These are phyloP conservation scores for Monilinia vaccinii-corymbosi DNA, from an alignment of 2,329 filamentous ascomycete genomes.

Conservation along the genomic window DNA sequence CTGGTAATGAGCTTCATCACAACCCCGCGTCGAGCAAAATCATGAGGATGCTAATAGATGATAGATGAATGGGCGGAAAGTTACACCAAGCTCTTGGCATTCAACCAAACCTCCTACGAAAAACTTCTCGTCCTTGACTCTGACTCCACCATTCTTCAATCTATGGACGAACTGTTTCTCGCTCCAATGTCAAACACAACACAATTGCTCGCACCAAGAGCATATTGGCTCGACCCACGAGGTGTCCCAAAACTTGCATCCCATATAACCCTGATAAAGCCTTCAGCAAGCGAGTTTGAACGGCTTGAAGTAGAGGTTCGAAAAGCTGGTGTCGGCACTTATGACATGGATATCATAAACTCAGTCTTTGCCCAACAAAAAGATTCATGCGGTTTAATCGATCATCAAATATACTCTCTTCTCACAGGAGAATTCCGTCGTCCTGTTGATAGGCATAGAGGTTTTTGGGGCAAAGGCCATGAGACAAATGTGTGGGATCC, in stretches of 20 bases:
- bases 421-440: conserved; percentile 47
- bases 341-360: conserved; percentile 50
- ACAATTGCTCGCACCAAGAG: conserved; percentile 41
- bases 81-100: conserved; percentile 60
- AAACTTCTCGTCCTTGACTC: conserved; percentile 21
- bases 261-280: conserved; percentile 48
- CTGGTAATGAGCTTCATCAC: conserved; percentile 29
- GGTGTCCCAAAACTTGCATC: conserved; percentile 40
- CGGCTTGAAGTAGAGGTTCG: conserved; percentile 27
- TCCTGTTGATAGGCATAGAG: conserved; percentile 35
- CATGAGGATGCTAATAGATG: not conserved
- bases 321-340: conserved; percentile 27
- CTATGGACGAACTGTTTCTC: conserved; percentile 53
- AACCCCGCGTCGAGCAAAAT: not conserved
- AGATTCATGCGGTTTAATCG: conserved; percentile 42
- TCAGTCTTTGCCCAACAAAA: conserved; percentile 14
- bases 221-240: conserved; percentile 45
- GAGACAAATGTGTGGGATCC: conserved; percentile 38
- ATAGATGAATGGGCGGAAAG: conserved; percentile 31
- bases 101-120: conserved; percentile 53
- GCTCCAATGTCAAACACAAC: conserved; percentile 42
- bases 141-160: conserved; percentile 28
- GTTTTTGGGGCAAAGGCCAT: conserved; percentile 38
- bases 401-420: conserved; percentile 46
- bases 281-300: conserved; percentile 41